These are phyloP conservation scores for Halophytophthora polymorphica DNA, from an alignment of 352 stramenopile species.

Conservation along the genomic window DNA sequence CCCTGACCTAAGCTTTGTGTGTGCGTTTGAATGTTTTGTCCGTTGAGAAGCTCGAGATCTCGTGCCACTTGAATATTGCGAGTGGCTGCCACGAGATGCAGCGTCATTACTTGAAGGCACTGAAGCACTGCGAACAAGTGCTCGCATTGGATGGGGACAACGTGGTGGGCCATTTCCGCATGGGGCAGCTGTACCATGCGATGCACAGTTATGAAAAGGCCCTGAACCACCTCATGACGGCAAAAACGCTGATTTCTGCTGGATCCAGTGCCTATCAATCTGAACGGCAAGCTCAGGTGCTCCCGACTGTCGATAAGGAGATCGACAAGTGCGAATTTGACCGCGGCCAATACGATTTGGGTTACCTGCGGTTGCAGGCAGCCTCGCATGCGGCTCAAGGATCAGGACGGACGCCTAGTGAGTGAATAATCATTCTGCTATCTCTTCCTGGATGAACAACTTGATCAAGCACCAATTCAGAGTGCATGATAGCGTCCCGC, in stretches of 20 bases:
- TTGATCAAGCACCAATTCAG: conserved; percentile 1
- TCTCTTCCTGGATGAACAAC: too few species aligned
- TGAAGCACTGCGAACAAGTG: conserved; percentile 44
- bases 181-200: conserved; percentile 44
- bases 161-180: conserved; percentile 40
- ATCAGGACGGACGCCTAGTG: too few species aligned
- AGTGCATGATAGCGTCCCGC: neutral
- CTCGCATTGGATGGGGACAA: conserved; percentile 33
- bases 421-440: too few species aligned
- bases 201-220: conserved; percentile 52
- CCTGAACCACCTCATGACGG: conserved; percentile 26
- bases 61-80: conserved; percentile 65
- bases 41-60: conserved; percentile 31
- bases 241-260: conserved; percentile 13
- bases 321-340: conserved; percentile 63
- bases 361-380: conserved; percentile 38
- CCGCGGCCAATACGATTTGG: conserved; percentile 52
- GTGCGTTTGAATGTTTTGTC: neutral
- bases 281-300: conserved; percentile 8
- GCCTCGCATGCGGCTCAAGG: conserved; percentile 6
- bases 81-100: conserved; percentile 65
- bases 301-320: conserved; percentile 42
- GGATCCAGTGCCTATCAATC: neutral
- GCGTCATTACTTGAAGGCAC: conserved; percentile 29
- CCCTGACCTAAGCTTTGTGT: conserved; percentile 1